Base-by-base conservation (phyloP, 1,284 basidiomycete species). In the Blastosporella zonata region DNA sequence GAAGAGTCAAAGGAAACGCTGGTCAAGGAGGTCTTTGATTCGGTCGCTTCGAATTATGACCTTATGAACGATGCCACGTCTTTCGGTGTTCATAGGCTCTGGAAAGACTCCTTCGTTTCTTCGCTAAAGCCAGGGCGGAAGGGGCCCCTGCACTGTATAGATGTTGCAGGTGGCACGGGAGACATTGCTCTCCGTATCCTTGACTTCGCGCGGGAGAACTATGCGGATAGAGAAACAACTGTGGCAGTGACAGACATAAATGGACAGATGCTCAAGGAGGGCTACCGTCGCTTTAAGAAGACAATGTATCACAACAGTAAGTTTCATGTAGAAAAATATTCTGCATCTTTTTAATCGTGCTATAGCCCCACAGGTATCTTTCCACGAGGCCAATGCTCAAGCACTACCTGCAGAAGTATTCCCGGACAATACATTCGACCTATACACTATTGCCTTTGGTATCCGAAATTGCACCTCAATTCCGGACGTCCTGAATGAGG, bases 61-160 rank as follows among this genome's bases (percentile, higher is more conserved):
- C 68, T 98, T 35, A 97, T 99, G 95, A 99, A 99, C 76, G 97
- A 99, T 65, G 93, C 94, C 21, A 93, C 96, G 74, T 99, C 96
- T 4, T 72, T 98, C 51, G 97, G 97, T 27, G 88, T 99, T 21
- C 97, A 99, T 66, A 81, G 97, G 38, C 72, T 99, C 22, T 99
- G 97, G 97, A 99, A 99, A 71, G 94, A 98, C 68, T 80, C 85
- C 36, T 94, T 93, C 66, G 89, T 99, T 34, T 78, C 83, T 6
- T 73, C 77, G 3, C 73, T 99, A 52, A 81, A 87, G 58, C 96
- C 96, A 0, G 89, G 89, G 20, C 76, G 78, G 49, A 81, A 76
- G 41, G 85, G 86, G 0, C 78, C 86, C 0, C 62, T 82, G 64
- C 81, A 79, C 56, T 97, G 93, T 66, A 85, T 99, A 46, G 97